Percentiles rank a stretch among this genome's conserved stretches.
These are phyloP conservation scores for Chaetomium olivaceum DNA, from an alignment of 2,329 filamentous ascomycete species.

Conservation along the genomic window DNA sequence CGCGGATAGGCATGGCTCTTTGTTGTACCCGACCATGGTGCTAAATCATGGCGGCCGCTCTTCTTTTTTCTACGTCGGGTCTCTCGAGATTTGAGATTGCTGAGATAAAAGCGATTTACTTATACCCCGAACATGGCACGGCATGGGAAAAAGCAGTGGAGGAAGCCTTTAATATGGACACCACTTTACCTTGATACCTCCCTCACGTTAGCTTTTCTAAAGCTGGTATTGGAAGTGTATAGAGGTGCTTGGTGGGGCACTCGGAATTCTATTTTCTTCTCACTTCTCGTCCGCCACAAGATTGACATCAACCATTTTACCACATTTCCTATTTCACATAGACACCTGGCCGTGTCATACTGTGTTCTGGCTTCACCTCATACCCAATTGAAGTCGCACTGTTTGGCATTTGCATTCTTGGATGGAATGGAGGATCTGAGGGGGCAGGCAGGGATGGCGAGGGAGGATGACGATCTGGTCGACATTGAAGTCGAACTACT, in stretches of 20 bases:
- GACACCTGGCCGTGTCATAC: slow-evolving; percentile 38
- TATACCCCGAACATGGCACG: slow-evolving; percentile 38
- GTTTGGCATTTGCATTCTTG: slow-evolving; percentile 36
- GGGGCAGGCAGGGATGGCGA: slow-evolving; percentile 24
- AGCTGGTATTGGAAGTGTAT: slow-evolving; percentile 23
- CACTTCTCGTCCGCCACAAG: not conserved
- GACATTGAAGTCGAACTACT: not conserved
- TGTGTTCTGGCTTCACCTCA: slow-evolving; percentile 34
- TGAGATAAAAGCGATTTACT: slow-evolving; percentile 29
- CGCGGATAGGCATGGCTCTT: slow-evolving; percentile 8
- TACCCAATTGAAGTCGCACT: slow-evolving; percentile 36
- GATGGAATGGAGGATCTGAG: not conserved
- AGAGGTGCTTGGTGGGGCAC: slow-evolving; percentile 10
- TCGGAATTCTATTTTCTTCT: slow-evolving; percentile 11
- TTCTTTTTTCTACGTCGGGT: slow-evolving; percentile 7
- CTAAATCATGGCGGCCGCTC: slow-evolving; percentile 11
- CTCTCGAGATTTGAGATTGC: slow-evolving; percentile 22
- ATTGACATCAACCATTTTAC: not conserved
- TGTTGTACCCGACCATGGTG: slow-evolving; percentile 18
- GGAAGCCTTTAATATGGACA: slow-evolving; percentile 22
- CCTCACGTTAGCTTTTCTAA: slow-evolving; percentile 1
- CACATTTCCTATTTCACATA: not conserved
- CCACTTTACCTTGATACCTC: slow-evolving; percentile 2
- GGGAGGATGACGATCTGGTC: slow-evolving; percentile 30
- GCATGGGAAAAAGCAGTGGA: slow-evolving; percentile 27